Conservation (phyloP, 2,329 filamentous ascomycete genomes). For the Immersiporthe knoxdaviesiana region DNA sequence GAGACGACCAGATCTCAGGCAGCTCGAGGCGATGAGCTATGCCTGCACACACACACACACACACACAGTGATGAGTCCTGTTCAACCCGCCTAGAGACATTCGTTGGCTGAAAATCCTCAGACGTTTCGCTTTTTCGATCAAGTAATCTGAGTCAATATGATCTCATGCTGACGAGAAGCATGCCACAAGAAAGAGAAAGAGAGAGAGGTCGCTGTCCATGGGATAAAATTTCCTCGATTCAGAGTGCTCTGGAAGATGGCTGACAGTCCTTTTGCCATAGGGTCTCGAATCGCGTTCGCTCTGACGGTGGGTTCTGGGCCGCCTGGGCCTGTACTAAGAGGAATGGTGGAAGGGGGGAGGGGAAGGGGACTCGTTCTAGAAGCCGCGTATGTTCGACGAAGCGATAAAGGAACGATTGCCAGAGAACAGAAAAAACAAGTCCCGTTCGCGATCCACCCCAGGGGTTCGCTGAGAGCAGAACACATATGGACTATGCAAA, state of each 20-base stretch:
- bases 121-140: no score
- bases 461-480: neutral
- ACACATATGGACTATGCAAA: no score
- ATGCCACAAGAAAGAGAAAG: neutral
- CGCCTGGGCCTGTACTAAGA: neutral
- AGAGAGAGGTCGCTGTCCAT: neutral
- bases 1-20: neutral
- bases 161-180: neutral
- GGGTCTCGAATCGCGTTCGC: neutral
- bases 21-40: neutral
- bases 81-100: neutral
- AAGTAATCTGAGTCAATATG: neutral
- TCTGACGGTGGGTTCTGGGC: neutral
- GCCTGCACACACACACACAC: neutral
- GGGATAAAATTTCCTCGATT: neutral
- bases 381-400: constrained; percentile 3
- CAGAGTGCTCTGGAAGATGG: neutral
- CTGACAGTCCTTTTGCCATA: neutral
- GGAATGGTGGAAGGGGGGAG: neutral
- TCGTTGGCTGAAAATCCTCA: neutral
- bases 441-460: neutral
- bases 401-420: neutral
- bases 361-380: no score
- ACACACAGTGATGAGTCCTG: neutral
- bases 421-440: neutral